phyloP scores from a whole-genome alignment of 192 early-diverging fungal species.

The Backusella australiensis region DNA sequence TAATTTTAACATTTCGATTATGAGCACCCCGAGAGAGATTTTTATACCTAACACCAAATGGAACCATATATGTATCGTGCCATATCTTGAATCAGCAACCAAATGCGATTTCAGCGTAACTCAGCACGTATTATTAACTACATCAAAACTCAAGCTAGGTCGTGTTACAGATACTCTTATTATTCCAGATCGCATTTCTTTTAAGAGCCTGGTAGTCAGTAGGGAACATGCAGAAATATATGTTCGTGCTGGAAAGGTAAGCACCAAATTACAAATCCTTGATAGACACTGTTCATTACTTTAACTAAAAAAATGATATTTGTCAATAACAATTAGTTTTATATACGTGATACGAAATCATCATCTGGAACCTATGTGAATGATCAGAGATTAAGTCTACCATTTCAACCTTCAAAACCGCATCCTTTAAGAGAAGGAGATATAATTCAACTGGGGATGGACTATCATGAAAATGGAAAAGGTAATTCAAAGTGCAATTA shows the following conservation, averaged over 20 bases:
- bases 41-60: background rate
- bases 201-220: background rate
- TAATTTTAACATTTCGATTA: background rate
- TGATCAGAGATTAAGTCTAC: background rate
- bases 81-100: background rate
- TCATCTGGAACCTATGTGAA: background rate
- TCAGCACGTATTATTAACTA: background rate
- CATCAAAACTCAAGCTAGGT: background rate
- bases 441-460: background rate
- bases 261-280: background rate
- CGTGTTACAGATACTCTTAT: background rate
- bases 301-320: background rate
- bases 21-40: background rate
- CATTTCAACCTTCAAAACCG: background rate
- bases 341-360: background rate
- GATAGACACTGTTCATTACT: background rate
- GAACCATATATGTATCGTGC: background rate
- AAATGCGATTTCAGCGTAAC: background rate
- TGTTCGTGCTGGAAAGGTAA: background rate
- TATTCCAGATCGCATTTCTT: background rate
- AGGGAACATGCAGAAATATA: background rate
- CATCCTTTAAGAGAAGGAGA: background rate
- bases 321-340: background rate
- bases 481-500: background rate
- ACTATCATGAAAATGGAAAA: background rate